phyloP scores from a whole-genome alignment of 139 green algal species.

The Chlamydomonas sp. region DNA sequence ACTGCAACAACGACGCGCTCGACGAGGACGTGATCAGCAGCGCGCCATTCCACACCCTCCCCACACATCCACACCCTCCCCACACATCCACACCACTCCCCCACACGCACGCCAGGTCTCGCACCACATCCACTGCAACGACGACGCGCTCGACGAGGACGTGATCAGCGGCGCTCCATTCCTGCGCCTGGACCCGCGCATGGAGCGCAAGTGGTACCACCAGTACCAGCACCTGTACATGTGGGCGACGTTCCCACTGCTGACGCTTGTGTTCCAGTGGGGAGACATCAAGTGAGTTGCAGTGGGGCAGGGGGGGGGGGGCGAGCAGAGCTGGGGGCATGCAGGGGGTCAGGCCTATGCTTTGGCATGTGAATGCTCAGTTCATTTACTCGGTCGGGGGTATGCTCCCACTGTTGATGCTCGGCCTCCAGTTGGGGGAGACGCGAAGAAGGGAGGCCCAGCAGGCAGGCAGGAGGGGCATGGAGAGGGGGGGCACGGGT shows the following conservation, averaged over 20 bases:
- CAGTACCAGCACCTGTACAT: constrained; percentile 81
- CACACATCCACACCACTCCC: too few relatives aligned
- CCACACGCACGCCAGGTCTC: too few relatives aligned
- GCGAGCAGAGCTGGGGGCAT: background rate
- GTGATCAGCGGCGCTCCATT: constrained; percentile 65
- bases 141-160: constrained; percentile 76
- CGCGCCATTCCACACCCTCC: constrained; percentile 61
- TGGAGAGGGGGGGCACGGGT: too few relatives aligned
- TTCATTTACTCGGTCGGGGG: too few relatives aligned
- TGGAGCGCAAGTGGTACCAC: constrained; percentile 64
- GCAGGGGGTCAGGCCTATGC: too few relatives aligned
- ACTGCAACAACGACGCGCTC: constrained; percentile 80
- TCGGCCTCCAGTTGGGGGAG: too few relatives aligned
- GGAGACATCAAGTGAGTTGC: constrained; percentile 31
- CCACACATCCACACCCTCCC: too few relatives aligned
- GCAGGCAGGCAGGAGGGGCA: too few relatives aligned
- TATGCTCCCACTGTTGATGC: too few relatives aligned
- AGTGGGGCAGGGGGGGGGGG: background rate
- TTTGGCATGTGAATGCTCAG: too few relatives aligned
- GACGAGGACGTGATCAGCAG: constrained; percentile 75
- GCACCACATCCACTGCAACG: constrained; percentile 88
- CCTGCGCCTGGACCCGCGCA: constrained; percentile 69
- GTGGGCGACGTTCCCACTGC: constrained; percentile 68
- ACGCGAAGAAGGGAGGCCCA: too few relatives aligned
- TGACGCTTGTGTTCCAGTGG: constrained; percentile 71